These are phyloP conservation scores for Curvularia sp. DNA, from an alignment of 2,329 filamentous ascomycete species.

Conservation along the genomic window DNA sequence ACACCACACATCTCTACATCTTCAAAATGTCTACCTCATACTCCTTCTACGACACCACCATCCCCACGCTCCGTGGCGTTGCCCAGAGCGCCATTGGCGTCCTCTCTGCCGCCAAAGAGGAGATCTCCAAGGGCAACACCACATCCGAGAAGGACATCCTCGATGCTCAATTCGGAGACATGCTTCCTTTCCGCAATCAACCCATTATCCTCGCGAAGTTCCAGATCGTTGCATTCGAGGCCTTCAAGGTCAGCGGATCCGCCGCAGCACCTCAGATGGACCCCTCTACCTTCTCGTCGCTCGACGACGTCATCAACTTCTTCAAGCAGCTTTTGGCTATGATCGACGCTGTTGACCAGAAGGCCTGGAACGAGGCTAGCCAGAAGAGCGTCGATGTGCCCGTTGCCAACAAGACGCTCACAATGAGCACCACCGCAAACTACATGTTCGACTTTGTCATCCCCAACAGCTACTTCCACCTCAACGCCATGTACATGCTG, in stretches of 20 bases:
- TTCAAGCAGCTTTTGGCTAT: slow-evolving; percentile 24
- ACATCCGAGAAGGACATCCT: slow-evolving; percentile 28
- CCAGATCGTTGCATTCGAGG: slow-evolving; percentile 12
- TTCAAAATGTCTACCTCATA: slow-evolving; percentile 26
- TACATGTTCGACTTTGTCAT: slow-evolving; percentile 26
- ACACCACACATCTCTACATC: not conserved
- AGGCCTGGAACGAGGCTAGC: slow-evolving; percentile 27
- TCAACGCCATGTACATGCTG: slow-evolving; percentile 36
- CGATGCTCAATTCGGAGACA: slow-evolving; percentile 25
- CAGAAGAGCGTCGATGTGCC: slow-evolving; percentile 23
- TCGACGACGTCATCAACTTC: slow-evolving; percentile 31
- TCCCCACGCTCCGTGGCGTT: slow-evolving; percentile 23
- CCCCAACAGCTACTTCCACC: slow-evolving; percentile 35
- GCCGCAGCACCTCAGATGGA: slow-evolving; percentile 15
- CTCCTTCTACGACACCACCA: slow-evolving; percentile 27
- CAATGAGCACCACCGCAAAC: slow-evolving; percentile 24
- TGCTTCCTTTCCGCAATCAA: slow-evolving; percentile 32
- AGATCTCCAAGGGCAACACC: slow-evolving; percentile 19
- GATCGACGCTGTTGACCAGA: slow-evolving; percentile 26
- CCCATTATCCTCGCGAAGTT: slow-evolving; percentile 29
- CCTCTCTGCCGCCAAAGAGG: slow-evolving; percentile 26
- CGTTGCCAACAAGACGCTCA: slow-evolving; percentile 18
- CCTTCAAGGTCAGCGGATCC: slow-evolving; percentile 14
- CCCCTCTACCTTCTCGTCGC: slow-evolving; percentile 18
- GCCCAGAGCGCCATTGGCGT: slow-evolving; percentile 23